Conservation (phyloP, 176 grass and related monocot genomes). For the Dendrocalamus sinicus region DNA sequence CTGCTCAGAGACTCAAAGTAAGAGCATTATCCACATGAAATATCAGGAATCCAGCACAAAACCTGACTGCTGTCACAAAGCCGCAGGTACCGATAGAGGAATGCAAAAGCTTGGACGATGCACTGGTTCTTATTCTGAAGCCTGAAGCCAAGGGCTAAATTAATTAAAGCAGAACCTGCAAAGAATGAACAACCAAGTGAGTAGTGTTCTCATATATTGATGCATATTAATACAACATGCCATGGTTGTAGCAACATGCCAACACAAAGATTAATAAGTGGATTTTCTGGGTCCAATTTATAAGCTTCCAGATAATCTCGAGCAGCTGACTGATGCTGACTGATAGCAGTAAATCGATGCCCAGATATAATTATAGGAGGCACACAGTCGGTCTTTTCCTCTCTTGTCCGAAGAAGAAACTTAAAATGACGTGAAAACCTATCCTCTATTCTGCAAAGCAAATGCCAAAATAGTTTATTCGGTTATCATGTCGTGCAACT, state of each 20-base stretch:
- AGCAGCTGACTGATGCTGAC: conserved; percentile 84
- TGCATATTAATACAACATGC: not conserved
- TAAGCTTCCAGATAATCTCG: conserved; percentile 91
- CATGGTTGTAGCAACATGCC: conserved; percentile 47
- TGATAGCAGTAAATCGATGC: conserved; percentile 81
- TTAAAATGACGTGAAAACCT: conserved; percentile 72
- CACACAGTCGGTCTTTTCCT: conserved; percentile 61
- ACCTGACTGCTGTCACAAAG: conserved; percentile 81
- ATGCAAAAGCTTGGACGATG: conserved; percentile 86
- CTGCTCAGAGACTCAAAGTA: not conserved
- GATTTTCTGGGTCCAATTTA: conserved; percentile 83
- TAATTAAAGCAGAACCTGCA: conserved; percentile 86
- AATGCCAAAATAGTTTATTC: conserved; percentile 32
- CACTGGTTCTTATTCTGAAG: conserved; percentile 94
- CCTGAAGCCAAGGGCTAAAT: conserved; percentile 87
- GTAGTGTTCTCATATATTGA: conserved; percentile 11
- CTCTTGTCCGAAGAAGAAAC: conserved; percentile 66
- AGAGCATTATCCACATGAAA: not conserved
- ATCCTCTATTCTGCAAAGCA: conserved; percentile 71
- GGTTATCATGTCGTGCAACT: not conserved
- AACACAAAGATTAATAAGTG: conserved; percentile 87
- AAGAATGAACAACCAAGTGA: conserved; percentile 33
- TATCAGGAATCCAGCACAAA: conserved; percentile 14
- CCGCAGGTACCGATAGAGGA: conserved; percentile 71
- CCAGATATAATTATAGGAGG: conserved; percentile 80